Conservation (phyloP, 495 filamentous ascomycete species). For the Cercophora samala region DNA sequence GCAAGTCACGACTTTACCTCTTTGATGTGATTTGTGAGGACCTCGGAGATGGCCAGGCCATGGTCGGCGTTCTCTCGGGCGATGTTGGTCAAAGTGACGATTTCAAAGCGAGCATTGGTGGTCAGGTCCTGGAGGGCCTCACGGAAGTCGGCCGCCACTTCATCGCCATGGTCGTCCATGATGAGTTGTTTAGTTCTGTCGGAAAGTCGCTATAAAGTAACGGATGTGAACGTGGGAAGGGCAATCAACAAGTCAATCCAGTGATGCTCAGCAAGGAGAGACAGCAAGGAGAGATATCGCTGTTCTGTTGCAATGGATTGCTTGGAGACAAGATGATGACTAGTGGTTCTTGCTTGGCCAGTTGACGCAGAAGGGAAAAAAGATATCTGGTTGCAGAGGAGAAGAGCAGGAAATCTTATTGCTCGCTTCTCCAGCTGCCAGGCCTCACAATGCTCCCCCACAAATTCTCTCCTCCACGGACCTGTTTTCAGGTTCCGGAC, state of each 20-base stretch:
- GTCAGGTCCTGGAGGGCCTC: constrained; percentile 88
- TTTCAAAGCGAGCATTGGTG: constrained; percentile 84
- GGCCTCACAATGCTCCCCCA: neutral
- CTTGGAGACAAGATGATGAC: constrained; percentile 5
- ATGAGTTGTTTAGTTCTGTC: constrained; percentile 13
- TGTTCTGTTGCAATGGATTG: neutral
- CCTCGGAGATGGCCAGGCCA: constrained; percentile 84
- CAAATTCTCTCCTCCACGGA: neutral
- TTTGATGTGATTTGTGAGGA: constrained; percentile 86
- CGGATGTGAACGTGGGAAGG: neutral
- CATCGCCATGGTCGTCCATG: constrained; percentile 78
- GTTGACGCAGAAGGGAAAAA: too few relatives aligned
- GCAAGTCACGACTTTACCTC: constrained; percentile 54
- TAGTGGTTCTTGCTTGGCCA: neutral
- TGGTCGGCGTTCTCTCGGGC: constrained; percentile 95
- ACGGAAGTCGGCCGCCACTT: constrained; percentile 92
- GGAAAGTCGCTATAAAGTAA: too few relatives aligned
- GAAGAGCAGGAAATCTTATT: neutral
- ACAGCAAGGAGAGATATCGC: neutral
- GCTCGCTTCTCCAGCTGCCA: neutral
- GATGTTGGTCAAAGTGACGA: constrained; percentile 92
- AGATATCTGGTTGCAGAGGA: neutral
- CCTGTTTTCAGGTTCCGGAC: too few relatives aligned
- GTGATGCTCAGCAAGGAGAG: neutral
- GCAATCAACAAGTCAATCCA: constrained; percentile 6